Evolutionary conservation across 1,284 basidiomycete genomes (phyloP), one percentile per base, ranked within the genome.

Genomic region (Ganoderma sp.): DNA sequence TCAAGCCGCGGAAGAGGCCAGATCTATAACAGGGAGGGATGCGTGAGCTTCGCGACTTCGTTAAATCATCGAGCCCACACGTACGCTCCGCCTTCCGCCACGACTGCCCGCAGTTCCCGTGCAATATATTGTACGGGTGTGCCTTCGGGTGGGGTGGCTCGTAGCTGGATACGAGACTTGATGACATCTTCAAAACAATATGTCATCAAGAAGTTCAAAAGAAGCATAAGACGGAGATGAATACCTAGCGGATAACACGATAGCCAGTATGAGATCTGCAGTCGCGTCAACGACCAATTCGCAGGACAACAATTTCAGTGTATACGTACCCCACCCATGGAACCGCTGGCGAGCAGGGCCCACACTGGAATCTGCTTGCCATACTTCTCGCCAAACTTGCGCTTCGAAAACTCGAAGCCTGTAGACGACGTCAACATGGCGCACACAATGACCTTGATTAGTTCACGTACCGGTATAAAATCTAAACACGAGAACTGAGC

Each of bases 351-450:
- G 15, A 98, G 84, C 25, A 97, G 80, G 0, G 95, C 92, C 96
- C 96, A 98, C 1, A 97, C 88, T 0, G 97, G 97, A 2, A 98
- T 72, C 50, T 91, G 82, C 34, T 85, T 77, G 14, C 89, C 90
- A 73, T 91, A 91, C 66, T 75, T 80, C 63, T 84, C 79, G 64
- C 84, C 80, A 74, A 98, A 95, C 66, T 85, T 81, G 15, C 95
- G 89, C 81, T 96, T 98, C 8, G 92, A 89, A 67, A 89, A 93
- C 79, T 98, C 97, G 79, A 95, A 99, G 0, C 90, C 95, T 90
- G 73, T 12, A 50, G 1, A 39, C 7, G 37, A n/a, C 25, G 2
- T 28, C 41, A 62, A 22, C 34, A 45, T 77, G 76, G 77, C 15
- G 17, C 28, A 22, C 67, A 19, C 43, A 59, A 17, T 61, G 2